Evolutionary conservation across 768 basidiomycete genomes (phyloP).

Genomic region (Neoboletus subvelutipes): DNA sequence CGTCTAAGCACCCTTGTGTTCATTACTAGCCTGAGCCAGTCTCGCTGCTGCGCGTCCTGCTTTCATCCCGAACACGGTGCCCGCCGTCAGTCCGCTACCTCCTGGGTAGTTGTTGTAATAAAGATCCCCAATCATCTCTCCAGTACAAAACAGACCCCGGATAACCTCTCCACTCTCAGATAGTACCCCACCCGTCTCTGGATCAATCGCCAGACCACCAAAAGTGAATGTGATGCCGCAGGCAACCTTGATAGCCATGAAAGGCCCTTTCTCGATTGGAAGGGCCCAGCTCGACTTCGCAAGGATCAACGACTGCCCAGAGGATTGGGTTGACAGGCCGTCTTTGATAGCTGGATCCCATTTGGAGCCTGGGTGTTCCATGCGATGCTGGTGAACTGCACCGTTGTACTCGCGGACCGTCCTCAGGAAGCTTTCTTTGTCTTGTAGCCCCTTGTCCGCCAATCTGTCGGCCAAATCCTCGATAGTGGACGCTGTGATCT

Average conservation of each 20-base stretch:
- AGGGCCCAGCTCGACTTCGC: constrained; percentile 74
- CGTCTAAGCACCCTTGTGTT: not conserved
- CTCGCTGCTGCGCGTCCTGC: constrained; percentile 50
- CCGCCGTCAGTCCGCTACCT: constrained; percentile 63
- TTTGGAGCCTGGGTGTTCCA: constrained; percentile 31
- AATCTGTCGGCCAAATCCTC: constrained; percentile 53
- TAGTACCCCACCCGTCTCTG: constrained; percentile 51
- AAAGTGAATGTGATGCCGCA: constrained; percentile 77
- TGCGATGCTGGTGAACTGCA: constrained; percentile 40
- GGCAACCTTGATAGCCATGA: constrained; percentile 64
- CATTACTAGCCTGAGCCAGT: constrained; percentile 10
- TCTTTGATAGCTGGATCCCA: constrained; percentile 73
- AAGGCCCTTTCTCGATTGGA: constrained; percentile 49
- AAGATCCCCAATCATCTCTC: constrained; percentile 67
- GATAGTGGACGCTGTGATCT: constrained; percentile 46
- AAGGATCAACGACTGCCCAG: constrained; percentile 33
- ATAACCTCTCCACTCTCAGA: constrained; percentile 43
- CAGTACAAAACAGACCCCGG: constrained; percentile 59
- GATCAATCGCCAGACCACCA: constrained; percentile 63
- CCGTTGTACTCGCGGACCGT: constrained; percentile 54
- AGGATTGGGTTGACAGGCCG: constrained; percentile 52
- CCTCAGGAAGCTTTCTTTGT: constrained; percentile 40
- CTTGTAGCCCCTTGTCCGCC: constrained; percentile 43
- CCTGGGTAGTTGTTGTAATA: constrained; percentile 70
- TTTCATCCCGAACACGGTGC: constrained; percentile 62